Conservation (phyloP, 2,329 filamentous ascomycete species). For the Clarireedia paspali region DNA sequence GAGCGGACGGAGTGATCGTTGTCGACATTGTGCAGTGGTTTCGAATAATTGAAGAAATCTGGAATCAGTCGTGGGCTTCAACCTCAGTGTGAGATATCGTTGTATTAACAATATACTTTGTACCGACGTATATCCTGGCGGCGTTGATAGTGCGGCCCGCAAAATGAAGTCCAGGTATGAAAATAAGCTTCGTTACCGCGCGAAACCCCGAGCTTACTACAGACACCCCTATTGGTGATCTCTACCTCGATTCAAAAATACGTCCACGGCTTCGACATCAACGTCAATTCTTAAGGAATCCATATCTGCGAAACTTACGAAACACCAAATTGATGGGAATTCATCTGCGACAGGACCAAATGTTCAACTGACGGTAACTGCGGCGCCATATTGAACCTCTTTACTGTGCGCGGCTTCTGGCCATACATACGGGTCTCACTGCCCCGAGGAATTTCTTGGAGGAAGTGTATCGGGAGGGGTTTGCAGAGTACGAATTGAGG, state of each 20-base stretch:
- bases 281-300: conserved; percentile 5
- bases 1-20: conserved; percentile 10
- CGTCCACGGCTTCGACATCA: conserved; percentile 8
- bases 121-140: not conserved
- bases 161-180: not conserved
- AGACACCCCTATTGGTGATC: conserved; percentile 11
- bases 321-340: conserved; percentile 19
- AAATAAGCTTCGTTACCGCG: conserved; percentile 3
- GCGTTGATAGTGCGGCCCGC: not conserved
- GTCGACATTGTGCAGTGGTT: not conserved
- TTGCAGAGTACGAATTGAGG: conserved; percentile 10
- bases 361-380: conserved; percentile 18
- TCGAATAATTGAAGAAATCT: not conserved
- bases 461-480: conserved; percentile 21
- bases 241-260: conserved; percentile 6
- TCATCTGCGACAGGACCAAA: conserved; percentile 13
- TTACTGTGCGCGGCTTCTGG: not conserved
- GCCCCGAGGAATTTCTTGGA: conserved; percentile 13
- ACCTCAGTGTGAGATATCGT: not conserved
- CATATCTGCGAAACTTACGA: conserved; percentile 2
- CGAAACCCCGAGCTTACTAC: conserved; percentile 13
- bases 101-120: not conserved
- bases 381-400: conserved; percentile 14
- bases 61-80: not conserved
- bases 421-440: conserved; percentile 21